These are phyloP conservation scores for Coniferiporia weirii DNA, from an alignment of 1,284 basidiomycete species.

Conservation along the genomic window DNA sequence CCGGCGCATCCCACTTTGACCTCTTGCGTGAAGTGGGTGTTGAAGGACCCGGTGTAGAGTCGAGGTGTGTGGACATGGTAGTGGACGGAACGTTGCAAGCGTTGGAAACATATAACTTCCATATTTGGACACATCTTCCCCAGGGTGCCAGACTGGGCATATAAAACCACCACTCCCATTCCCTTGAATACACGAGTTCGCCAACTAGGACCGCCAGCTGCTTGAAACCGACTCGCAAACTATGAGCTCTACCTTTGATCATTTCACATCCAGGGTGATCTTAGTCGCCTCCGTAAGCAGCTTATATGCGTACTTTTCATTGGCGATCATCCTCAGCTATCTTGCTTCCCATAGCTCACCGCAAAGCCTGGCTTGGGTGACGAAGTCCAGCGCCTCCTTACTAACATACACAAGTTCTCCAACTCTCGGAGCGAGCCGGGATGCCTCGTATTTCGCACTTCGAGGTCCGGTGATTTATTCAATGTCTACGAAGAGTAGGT, in stretches of 20 bases:
- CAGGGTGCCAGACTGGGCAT: not conserved
- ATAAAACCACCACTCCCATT: not conserved
- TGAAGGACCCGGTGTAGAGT: conserved; percentile 28
- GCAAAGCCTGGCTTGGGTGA: conserved; percentile 15
- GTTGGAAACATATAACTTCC: not conserved
- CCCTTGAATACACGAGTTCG: not conserved
- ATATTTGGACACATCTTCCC: not conserved
- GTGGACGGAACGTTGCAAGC: not conserved
- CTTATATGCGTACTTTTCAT: not conserved
- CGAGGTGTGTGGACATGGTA: conserved; percentile 3
- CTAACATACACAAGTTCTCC: conserved; percentile 14
- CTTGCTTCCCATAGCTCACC: not conserved
- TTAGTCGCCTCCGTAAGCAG: conserved; percentile 6
- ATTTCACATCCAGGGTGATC: conserved; percentile 4
- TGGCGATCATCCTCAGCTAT: not conserved
- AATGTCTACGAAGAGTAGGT: conserved; percentile 15
- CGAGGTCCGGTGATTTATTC: conserved; percentile 10
- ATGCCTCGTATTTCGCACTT: conserved; percentile 13
- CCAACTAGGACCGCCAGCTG: not conserved
- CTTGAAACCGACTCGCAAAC: not conserved
- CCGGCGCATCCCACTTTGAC: conserved; percentile 65
- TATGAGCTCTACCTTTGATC: conserved; percentile 3
- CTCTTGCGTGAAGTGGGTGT: conserved; percentile 53
- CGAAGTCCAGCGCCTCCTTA: conserved; percentile 8
- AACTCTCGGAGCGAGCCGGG: conserved; percentile 15